phyloP scores from a whole-genome alignment of 352 stramenopile species.

The Phytophthora tentaculata region DNA sequence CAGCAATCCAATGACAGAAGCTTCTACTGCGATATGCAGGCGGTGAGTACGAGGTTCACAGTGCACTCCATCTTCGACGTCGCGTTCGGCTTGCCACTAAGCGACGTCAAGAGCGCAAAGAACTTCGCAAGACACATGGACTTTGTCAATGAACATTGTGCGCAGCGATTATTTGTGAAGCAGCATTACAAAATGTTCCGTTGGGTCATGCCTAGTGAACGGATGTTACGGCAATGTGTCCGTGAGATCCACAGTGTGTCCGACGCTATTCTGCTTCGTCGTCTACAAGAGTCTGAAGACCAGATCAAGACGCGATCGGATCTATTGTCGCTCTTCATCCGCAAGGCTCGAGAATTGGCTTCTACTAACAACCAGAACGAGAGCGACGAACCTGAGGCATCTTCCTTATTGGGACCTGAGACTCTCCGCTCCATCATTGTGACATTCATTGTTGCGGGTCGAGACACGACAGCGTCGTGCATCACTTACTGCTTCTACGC shows the following conservation, averaged over 20 bases:
- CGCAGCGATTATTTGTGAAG: conserved; percentile 60
- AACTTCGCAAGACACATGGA: conserved; percentile 57
- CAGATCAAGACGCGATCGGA: conserved; percentile 43
- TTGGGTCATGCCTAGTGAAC: conserved; percentile 71
- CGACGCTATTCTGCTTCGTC: conserved; percentile 47
- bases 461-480: conserved; percentile 76
- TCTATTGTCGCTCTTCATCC: conserved; percentile 67
- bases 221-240: conserved; percentile 37
- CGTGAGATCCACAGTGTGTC: conserved; percentile 45
- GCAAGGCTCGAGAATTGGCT: conserved; percentile 50
- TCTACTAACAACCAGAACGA: background rate
- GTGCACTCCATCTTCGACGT: conserved; percentile 66
- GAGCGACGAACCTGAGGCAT: background rate
- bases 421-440: conserved; percentile 72
- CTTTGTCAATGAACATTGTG: conserved; percentile 60
- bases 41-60: conserved; percentile 54
- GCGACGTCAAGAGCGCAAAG: conserved; percentile 35
- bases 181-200: conserved; percentile 67
- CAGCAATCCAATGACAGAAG: background rate
- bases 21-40: conserved; percentile 56
- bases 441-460: conserved; percentile 87
- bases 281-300: conserved; percentile 43
- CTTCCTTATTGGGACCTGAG: conserved; percentile 24
- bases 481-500: conserved; percentile 82
- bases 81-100: conserved; percentile 51